These are phyloP conservation scores for Colletotrichum sp. DNA, from an alignment of 2,329 filamentous ascomycete species.

Conservation along the genomic window DNA sequence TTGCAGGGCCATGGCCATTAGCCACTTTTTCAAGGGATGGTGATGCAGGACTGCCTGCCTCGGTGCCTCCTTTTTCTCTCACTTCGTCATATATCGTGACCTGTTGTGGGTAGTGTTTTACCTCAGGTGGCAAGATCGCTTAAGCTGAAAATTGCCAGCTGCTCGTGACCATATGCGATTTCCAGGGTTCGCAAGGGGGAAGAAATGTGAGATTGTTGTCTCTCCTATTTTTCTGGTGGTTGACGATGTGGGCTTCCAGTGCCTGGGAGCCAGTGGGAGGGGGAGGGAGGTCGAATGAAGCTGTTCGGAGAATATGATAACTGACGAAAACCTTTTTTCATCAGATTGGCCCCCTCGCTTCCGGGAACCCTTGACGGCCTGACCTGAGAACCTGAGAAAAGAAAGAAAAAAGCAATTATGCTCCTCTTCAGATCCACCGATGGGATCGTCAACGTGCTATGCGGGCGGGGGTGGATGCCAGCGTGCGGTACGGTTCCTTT, in stretches of 20 bases:
- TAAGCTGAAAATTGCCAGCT: background rate
- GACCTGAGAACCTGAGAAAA: background rate
- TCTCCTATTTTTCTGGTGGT: background rate
- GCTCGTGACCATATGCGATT: background rate
- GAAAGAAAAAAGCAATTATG: constrained; percentile 11
- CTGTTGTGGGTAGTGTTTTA: background rate
- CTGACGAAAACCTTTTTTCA: constrained; percentile 1
- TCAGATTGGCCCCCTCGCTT: background rate
- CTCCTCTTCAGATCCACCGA: background rate
- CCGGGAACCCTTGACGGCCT: background rate
- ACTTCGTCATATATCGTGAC: background rate
- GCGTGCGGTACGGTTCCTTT: background rate
- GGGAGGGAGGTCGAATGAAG: background rate
- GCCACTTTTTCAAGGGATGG: background rate
- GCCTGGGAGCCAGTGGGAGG: background rate
- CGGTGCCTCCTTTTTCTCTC: background rate
- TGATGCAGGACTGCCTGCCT: background rate
- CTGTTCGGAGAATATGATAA: constrained; percentile 1
- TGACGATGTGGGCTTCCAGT: background rate
- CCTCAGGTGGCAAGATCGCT: background rate
- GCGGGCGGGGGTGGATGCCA: background rate
- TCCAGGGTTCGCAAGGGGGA: background rate
- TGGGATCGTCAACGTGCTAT: background rate
- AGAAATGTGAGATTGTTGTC: background rate
- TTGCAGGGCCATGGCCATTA: background rate